A percentile compares a stretch with the other conserved stretches of the same genome.
Evolutionary conservation across 208 protist genomes (phyloP).

Genomic region (Acanthamoeba culbertsoni): DNA sequence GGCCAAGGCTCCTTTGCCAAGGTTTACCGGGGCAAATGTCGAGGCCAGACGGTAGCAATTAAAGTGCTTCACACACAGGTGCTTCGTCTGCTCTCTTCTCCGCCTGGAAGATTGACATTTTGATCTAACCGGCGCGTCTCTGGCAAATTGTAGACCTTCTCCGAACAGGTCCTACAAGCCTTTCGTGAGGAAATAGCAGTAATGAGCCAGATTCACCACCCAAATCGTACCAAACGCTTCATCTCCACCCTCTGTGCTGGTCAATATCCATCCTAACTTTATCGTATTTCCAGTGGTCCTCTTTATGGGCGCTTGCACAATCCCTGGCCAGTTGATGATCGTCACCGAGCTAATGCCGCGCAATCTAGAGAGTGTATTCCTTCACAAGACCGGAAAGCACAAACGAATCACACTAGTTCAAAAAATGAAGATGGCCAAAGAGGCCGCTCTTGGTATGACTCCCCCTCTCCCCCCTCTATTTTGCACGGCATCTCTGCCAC

Average conservation of each 20-base stretch:
- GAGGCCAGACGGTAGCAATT: conserved; percentile 51
- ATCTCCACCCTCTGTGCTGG: neutral
- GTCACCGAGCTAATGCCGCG: conserved; percentile 34
- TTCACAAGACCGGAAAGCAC: neutral
- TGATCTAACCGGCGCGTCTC: neutral
- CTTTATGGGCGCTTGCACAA: conserved; percentile 53
- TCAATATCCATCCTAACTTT: neutral
- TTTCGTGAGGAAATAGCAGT: conserved; percentile 15
- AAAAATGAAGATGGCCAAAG: conserved; percentile 37
- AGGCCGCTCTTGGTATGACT: conserved; percentile 31
- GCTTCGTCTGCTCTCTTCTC: neutral
- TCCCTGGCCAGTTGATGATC: conserved; percentile 47
- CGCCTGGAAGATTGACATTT: neutral
- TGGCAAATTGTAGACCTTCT: neutral
- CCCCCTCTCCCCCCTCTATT: neutral
- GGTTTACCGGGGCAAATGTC: conserved; percentile 25
- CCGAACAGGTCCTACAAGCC: neutral
- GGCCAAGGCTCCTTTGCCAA: conserved; percentile 36
- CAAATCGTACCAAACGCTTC: neutral
- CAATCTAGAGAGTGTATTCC: neutral
- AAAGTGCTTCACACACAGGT: conserved; percentile 44
- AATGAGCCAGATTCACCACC: conserved; percentile 33
- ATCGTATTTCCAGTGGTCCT: neutral
- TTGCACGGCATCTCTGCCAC: too few relatives aligned
- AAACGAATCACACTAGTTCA: neutral